phyloP scores from a whole-genome alignment of 495 filamentous ascomycete species.

The Lasiosphaeris hirsuta region DNA sequence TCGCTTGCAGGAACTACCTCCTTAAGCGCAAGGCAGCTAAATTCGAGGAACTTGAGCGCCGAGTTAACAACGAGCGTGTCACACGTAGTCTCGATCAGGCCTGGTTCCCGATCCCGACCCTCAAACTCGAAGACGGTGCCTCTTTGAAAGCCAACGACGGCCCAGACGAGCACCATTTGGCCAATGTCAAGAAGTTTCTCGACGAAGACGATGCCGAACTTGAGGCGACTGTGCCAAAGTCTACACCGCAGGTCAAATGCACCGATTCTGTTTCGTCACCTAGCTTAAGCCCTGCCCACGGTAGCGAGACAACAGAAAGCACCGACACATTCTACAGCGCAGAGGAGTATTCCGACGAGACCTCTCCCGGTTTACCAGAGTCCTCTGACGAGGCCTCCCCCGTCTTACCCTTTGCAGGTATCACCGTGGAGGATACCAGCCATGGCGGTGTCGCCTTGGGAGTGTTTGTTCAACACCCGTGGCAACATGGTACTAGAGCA shows the following conservation, averaged over 20 bases:
- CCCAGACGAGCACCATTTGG: not conserved
- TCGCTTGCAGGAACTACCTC: not conserved
- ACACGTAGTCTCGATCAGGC: no score
- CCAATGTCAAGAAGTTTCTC: no score
- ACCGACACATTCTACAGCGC: no score
- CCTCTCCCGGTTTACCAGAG: not conserved
- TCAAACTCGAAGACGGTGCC: not conserved
- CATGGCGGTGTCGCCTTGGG: constrained; percentile 12
- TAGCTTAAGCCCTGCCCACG: constrained; percentile 10
- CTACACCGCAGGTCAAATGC: not conserved
- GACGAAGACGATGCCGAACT: no score
- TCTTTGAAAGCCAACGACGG: not conserved
- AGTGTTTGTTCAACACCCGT: not conserved
- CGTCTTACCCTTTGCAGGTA: not conserved
- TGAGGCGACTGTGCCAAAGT: not conserved
- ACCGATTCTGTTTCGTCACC: not conserved
- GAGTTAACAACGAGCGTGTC: no score
- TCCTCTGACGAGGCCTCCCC: not conserved
- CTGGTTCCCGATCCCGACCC: no score
- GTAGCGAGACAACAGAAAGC: constrained; percentile 17
- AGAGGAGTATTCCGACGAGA: not conserved
- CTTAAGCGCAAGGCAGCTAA: no score
- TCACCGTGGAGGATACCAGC: not conserved
- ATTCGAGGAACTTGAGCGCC: no score
- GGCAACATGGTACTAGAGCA: not conserved